These are phyloP conservation scores for Cucurbita pepo DNA, from an alignment of 306 rosid genomes.

Conservation along the genomic window DNA sequence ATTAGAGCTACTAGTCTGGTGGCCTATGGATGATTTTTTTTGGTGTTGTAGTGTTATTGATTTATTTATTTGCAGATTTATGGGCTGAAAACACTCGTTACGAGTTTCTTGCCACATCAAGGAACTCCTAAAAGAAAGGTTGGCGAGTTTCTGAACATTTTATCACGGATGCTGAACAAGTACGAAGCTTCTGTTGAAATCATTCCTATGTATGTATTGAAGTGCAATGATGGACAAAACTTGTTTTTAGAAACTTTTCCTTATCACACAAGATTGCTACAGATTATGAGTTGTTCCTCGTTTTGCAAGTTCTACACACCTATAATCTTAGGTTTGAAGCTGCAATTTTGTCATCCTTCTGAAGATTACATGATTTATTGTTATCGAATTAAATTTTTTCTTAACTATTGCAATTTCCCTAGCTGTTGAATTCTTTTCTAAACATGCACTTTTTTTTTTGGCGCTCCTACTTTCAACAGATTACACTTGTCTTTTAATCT, in stretches of 20 bases:
- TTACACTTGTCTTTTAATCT: background rate
- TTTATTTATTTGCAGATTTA: conserved; percentile 41
- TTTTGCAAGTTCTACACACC: background rate
- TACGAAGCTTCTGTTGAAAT: conserved; percentile 20
- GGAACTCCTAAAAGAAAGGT: conserved; percentile 28
- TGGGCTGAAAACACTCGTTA: conserved; percentile 72
- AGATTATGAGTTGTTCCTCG: background rate
- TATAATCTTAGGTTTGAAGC: background rate
- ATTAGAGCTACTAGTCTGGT: background rate
- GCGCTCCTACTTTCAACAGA: background rate
- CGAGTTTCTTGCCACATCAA: conserved; percentile 55
- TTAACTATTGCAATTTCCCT: background rate
- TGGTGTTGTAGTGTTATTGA: background rate
- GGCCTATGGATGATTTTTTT: background rate
- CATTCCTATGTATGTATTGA: conserved; percentile 27
- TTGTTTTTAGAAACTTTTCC: background rate
- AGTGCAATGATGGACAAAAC: conserved; percentile 2
- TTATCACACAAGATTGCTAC: background rate
- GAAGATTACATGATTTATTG: background rate
- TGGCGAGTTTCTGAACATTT: conserved; percentile 35
- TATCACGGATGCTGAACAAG: conserved; percentile 32
- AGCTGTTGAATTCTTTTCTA: background rate
- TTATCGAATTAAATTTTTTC: background rate
- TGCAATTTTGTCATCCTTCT: background rate
- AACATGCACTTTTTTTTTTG: background rate